These are phyloP conservation scores for Phytopythium chamaehyphon DNA, from an alignment of 352 stramenopile species.

Conservation along the genomic window DNA sequence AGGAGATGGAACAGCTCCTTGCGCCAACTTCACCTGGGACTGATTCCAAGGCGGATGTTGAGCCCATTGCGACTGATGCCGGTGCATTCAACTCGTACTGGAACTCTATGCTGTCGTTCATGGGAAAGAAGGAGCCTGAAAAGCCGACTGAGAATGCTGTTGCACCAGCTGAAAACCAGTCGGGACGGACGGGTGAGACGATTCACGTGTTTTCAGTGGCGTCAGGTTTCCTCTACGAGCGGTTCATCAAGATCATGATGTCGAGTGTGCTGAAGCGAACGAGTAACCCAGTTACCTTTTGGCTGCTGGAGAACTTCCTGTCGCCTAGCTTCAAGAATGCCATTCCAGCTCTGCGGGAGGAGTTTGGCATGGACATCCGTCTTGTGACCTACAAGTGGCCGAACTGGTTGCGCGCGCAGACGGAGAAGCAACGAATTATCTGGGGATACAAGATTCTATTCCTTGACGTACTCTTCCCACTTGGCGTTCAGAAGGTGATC, in stretches of 20 bases:
- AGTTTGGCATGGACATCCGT: slow-evolving; percentile 96
- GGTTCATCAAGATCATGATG: slow-evolving; percentile 99
- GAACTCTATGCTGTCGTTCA: slow-evolving; percentile 68
- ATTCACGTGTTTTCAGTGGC: slow-evolving; percentile 99
- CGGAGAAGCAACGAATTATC: slow-evolving; percentile 99
- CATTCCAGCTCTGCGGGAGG: slow-evolving; percentile 88
- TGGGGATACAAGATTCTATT: slow-evolving; percentile 99
- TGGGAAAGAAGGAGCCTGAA: slow-evolving; percentile 35
- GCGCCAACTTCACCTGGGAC: slow-evolving; percentile 20
- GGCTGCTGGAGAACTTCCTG: slow-evolving; percentile 99
- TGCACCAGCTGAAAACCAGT: slow-evolving; percentile 5
- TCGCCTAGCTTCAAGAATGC: slow-evolving; percentile 97
- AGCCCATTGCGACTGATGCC: slow-evolving; percentile 42
- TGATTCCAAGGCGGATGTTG: slow-evolving; percentile 13
- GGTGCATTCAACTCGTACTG: slow-evolving; percentile 60
- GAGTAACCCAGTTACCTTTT: slow-evolving; percentile 98
- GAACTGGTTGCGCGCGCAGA: slow-evolving; percentile 97
- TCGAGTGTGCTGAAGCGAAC: slow-evolving; percentile 97
- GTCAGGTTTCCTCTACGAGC: slow-evolving; percentile 97
- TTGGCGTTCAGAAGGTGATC: slow-evolving; percentile 98
- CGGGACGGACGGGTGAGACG: slow-evolving; percentile 77
- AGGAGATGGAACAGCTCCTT: slow-evolving; percentile 72
- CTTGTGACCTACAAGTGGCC: slow-evolving; percentile 99
- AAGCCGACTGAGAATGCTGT: slow-evolving; percentile 7
- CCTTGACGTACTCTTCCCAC: slow-evolving; percentile 98